Conservation (phyloP, 805 yeast species). For the Ogataea chonburiensis region DNA sequence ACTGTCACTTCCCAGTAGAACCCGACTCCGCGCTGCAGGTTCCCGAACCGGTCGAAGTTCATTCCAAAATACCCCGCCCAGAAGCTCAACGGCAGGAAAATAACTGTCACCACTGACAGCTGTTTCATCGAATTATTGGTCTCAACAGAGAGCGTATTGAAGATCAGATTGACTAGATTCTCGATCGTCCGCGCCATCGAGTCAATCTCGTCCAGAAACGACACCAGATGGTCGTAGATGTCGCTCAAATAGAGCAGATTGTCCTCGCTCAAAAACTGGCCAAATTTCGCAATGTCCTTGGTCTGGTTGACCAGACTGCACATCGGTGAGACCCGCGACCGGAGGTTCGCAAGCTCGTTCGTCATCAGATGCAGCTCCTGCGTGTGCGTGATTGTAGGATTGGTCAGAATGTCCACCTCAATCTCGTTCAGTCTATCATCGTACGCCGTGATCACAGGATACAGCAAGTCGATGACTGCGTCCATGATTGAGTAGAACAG, state of each 20-base stretch:
- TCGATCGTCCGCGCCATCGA: conserved; percentile 52
- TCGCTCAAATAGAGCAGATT: conserved; percentile 52
- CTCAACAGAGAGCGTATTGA: conserved; percentile 56
- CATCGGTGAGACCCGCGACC: conserved; percentile 47
- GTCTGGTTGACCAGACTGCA: conserved; percentile 47
- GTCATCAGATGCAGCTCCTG: conserved; percentile 52
- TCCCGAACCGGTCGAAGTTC: conserved; percentile 47
- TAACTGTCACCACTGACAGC: conserved; percentile 54
- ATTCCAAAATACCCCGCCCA: conserved; percentile 63
- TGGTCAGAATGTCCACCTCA: conserved; percentile 49
- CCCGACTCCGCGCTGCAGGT: conserved; percentile 37
- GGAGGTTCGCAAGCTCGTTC: conserved; percentile 49
- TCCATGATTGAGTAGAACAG: conserved; percentile 55
- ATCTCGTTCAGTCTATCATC: conserved; percentile 46
- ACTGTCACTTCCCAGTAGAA: conserved; percentile 50
- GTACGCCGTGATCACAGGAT: conserved; percentile 55
- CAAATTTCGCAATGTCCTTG: conserved; percentile 37
- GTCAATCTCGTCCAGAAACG: conserved; percentile 53
- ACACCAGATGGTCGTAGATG: conserved; percentile 53
- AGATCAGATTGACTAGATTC: conserved; percentile 49
- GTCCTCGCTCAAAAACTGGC: conserved; percentile 37
- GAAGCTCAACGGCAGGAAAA: conserved; percentile 57
- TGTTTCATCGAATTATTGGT: conserved; percentile 55
- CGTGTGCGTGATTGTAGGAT: conserved; percentile 51
- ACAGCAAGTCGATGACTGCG: conserved; percentile 50